A percentile compares a stretch with the other conserved stretches of the same genome.
phyloP scores from a whole-genome alignment of 2,329 filamentous ascomycete species.

The Talaromyces sp. region DNA sequence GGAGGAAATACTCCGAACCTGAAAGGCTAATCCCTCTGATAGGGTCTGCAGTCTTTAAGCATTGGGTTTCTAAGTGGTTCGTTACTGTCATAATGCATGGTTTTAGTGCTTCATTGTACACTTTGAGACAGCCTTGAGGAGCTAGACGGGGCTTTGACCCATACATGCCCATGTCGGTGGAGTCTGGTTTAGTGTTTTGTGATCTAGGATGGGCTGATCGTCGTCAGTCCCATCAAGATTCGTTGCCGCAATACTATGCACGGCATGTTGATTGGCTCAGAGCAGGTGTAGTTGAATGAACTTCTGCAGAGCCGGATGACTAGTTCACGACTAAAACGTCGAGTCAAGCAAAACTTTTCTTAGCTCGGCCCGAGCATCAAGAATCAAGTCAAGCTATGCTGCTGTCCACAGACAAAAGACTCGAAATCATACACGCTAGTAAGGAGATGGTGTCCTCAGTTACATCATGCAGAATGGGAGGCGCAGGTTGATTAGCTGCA shows the following conservation, averaged over 20 bases:
- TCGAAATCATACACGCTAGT: background rate
- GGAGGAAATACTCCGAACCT: constrained; percentile 1
- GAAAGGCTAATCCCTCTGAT: background rate
- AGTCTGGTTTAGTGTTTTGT: background rate
- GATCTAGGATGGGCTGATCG: background rate
- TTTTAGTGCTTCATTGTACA: background rate
- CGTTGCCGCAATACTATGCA: background rate
- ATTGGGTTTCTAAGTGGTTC: background rate
- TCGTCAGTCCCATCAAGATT: constrained; percentile 2
- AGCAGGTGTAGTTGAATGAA: background rate
- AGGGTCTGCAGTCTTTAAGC: background rate
- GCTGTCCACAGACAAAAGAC: background rate
- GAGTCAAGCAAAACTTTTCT: background rate
- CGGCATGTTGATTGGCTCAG: background rate
- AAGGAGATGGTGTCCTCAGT: background rate
- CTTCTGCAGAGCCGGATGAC: background rate
- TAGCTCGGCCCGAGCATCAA: background rate
- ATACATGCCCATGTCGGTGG: background rate
- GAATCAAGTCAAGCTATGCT: background rate
- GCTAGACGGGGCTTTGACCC: background rate
- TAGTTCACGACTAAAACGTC: background rate
- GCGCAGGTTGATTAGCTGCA: background rate
- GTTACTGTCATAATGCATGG: background rate
- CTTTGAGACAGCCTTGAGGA: background rate
- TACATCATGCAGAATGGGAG: background rate